Percentiles rank a stretch among this genome's conserved stretches.
Conservation (phyloP, 2,329 filamentous ascomycete genomes). For the Colletotrichum falcatum region DNA sequence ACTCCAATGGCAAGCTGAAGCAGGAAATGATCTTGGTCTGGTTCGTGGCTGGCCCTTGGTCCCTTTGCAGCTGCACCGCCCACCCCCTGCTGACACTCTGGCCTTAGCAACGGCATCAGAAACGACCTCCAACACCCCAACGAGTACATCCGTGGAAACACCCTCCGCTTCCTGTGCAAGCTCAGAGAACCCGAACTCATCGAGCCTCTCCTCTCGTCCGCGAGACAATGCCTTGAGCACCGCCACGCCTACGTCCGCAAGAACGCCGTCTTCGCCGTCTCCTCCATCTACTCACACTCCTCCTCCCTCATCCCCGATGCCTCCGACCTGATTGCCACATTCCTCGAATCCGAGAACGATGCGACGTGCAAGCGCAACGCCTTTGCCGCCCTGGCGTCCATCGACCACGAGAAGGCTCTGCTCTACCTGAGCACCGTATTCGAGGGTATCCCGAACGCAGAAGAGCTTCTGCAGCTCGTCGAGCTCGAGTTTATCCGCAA, state of each 20-base stretch:
- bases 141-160: constrained; percentile 98
- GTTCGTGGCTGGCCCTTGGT: constrained; percentile 61
- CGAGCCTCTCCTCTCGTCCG: constrained; percentile 93
- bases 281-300: constrained; percentile 92
- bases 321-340: constrained; percentile 88
- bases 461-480: constrained; percentile 91
- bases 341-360: constrained; percentile 91
- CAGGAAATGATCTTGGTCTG: constrained; percentile 99
- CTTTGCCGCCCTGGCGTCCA: constrained; percentile 89
- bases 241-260: constrained; percentile 98
- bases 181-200: constrained; percentile 95
- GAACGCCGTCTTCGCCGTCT: constrained; percentile 95
- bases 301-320: constrained; percentile 95
- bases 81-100: constrained; percentile 31
- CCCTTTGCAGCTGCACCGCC: constrained; percentile 6
- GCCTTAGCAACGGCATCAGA: constrained; percentile 89
- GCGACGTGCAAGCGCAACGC: constrained; percentile 98
- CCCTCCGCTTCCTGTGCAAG: constrained; percentile 97
- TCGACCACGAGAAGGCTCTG: constrained; percentile 93
- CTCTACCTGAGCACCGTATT: constrained; percentile 90
- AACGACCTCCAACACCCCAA: constrained; percentile 98
- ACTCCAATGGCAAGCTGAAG: constrained; percentile 92
- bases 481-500: constrained; percentile 98
- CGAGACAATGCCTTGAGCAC: constrained; percentile 92
- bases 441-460: constrained; percentile 92